phyloP scores from a whole-genome alignment of 306 rosid species.

The Betula pendula region DNA sequence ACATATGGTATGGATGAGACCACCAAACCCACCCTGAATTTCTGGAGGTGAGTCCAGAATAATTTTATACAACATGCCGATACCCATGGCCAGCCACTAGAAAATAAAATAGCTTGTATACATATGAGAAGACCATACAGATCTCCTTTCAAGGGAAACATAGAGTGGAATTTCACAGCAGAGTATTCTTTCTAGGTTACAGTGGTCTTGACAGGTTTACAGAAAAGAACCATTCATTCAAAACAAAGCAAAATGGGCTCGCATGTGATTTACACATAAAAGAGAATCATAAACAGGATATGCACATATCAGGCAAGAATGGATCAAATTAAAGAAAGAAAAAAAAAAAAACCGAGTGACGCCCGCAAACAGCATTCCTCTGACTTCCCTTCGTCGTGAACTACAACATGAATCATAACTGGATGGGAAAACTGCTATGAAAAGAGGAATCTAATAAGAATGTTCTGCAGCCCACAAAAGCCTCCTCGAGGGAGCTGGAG shows the following conservation, averaged over 20 bases:
- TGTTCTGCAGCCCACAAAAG: slow-evolving; percentile 64
- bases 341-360: slow-evolving; percentile 26
- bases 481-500: slow-evolving; percentile 87
- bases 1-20: too few species aligned
- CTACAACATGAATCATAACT: slow-evolving; percentile 27
- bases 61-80: neutral
- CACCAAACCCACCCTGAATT: neutral
- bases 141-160: too few species aligned
- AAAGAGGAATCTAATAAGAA: slow-evolving; percentile 34
- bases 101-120: neutral
- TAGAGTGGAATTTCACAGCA: too few species aligned
- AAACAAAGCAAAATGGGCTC: slow-evolving; percentile 42
- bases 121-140: neutral
- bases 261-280: slow-evolving; percentile 48
- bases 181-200: neutral
- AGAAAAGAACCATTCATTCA: slow-evolving; percentile 40
- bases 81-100: neutral
- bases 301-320: slow-evolving; percentile 64
- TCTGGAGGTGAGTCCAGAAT: neutral
- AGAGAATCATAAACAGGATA: slow-evolving; percentile 54
- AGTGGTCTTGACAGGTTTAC: slow-evolving; percentile 26
- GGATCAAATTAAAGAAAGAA: slow-evolving; percentile 24
- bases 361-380: slow-evolving; percentile 43
- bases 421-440: slow-evolving; percentile 31
- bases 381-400: slow-evolving; percentile 28